These are phyloP conservation scores for Tardiomyces digboiensis DNA, from an alignment of 1,139 yeast species.

Conservation along the genomic window DNA sequence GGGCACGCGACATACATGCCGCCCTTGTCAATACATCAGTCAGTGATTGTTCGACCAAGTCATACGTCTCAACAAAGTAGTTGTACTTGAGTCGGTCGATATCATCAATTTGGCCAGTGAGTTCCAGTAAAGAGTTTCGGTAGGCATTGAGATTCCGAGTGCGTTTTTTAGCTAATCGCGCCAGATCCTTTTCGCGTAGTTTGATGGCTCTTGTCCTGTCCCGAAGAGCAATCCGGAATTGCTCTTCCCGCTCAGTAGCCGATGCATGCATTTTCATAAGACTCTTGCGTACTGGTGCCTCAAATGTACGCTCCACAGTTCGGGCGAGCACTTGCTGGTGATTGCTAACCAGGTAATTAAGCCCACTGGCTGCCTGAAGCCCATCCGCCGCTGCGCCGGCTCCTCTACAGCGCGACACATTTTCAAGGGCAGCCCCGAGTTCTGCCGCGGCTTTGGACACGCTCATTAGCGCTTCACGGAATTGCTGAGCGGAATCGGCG, in stretches of 20 bases:
- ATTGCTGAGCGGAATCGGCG: conserved; percentile 41
- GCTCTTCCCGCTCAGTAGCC: conserved; percentile 35
- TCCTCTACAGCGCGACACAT: conserved; percentile 60
- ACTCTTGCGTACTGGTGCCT: conserved; percentile 38
- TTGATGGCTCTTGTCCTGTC: conserved; percentile 46
- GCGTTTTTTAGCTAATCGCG: conserved; percentile 37
- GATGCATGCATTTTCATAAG: conserved; percentile 1
- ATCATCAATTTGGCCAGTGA: conserved; percentile 70
- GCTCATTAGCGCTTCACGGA: conserved; percentile 39
- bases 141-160: conserved; percentile 50
- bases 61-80: conserved; percentile 52
- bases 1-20: conserved; percentile 65
- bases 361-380: conserved; percentile 62
- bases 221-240: conserved; percentile 46
- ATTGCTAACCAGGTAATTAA: conserved; percentile 68
- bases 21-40: conserved; percentile 43
- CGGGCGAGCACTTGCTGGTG: conserved; percentile 65
- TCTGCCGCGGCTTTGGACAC: conserved; percentile 60
- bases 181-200: conserved; percentile 46
- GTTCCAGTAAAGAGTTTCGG: conserved; percentile 51
- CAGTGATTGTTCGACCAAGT: conserved; percentile 52
- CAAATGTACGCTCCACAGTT: conserved; percentile 43
- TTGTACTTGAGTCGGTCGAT: conserved; percentile 69
- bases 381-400: conserved; percentile 57
- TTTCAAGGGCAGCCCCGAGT: conserved; percentile 65